Conservation (phyloP, 2,329 filamentous ascomycete genomes). For the Diatrype stigma region DNA sequence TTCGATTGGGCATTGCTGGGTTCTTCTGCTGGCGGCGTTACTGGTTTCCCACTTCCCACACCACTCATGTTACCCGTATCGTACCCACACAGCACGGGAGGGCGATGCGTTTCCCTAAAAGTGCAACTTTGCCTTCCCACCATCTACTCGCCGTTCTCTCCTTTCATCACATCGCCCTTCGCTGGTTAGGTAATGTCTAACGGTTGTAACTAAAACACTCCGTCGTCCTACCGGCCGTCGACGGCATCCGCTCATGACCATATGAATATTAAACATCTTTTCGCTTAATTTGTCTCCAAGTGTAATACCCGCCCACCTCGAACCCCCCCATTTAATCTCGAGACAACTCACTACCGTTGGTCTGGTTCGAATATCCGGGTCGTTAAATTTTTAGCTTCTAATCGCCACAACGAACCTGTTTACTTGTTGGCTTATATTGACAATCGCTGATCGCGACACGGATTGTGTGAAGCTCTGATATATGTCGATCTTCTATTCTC, state of each 20-base stretch:
- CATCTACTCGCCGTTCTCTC: not conserved
- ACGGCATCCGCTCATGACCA: not conserved
- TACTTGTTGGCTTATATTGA: no score
- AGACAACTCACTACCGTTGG: not conserved
- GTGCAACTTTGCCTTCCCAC: conserved; percentile 1
- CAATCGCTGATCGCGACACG: no score
- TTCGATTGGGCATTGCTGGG: not conserved
- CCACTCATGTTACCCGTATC: not conserved
- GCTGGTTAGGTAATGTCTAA: not conserved
- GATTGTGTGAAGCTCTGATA: no score
- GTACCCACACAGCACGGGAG: not conserved
- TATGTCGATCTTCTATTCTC: no score
- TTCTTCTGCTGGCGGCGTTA: not conserved
- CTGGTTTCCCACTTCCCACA: not conserved
- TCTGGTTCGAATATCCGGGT: not conserved
- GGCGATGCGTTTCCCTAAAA: not conserved
- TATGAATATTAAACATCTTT: not conserved
- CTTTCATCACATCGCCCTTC: not conserved
- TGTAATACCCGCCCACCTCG: not conserved
- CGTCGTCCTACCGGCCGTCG: not conserved
- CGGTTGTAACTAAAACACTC: no score
- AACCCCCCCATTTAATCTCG: not conserved
- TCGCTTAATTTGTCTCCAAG: not conserved
- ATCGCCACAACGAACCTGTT: not conserved
- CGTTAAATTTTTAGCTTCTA: not conserved